Percentiles rank a stretch among this genome's conserved stretches.
These are phyloP conservation scores for Epicoccum sorghinum DNA, from an alignment of 2,329 filamentous ascomycete species.

Conservation along the genomic window DNA sequence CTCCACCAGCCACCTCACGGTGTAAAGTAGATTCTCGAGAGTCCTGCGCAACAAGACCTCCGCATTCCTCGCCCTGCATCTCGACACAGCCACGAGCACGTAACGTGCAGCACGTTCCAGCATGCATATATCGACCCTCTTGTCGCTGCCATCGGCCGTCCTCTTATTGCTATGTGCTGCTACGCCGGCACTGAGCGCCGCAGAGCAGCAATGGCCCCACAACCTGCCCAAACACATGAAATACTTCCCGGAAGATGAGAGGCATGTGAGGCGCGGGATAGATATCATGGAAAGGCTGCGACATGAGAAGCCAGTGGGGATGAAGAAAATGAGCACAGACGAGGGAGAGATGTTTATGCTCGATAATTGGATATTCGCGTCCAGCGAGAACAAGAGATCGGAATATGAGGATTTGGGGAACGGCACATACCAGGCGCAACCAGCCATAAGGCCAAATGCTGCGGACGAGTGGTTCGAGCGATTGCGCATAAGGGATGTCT, in stretches of 20 bases:
- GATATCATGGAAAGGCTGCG: slow-evolving; percentile 49
- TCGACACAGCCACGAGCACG: slow-evolving; percentile 11
- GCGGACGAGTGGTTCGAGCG: slow-evolving; percentile 46
- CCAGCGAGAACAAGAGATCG: slow-evolving; percentile 21
- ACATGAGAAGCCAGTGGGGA: slow-evolving; percentile 61
- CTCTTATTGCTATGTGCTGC: slow-evolving; percentile 37
- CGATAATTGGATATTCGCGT: slow-evolving; percentile 64
- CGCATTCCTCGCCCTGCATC: slow-evolving; percentile 24
- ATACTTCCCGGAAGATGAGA: slow-evolving; percentile 57
- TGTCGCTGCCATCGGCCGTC: slow-evolving; percentile 41
- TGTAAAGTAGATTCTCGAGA: slow-evolving; percentile 14
- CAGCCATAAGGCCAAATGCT: slow-evolving; percentile 36
- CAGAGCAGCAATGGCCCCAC: slow-evolving; percentile 53
- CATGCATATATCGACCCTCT: slow-evolving; percentile 36
- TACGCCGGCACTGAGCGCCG: slow-evolving; percentile 23
- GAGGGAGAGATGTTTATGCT: slow-evolving; percentile 75
- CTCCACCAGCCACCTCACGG: slow-evolving; percentile 41
- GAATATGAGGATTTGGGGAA: slow-evolving; percentile 25
- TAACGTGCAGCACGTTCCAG: slow-evolving; percentile 4
- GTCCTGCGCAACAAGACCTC: slow-evolving; percentile 9
- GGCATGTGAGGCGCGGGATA: slow-evolving; percentile 49
- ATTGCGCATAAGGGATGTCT: slow-evolving; percentile 40
- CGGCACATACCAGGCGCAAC: slow-evolving; percentile 26
- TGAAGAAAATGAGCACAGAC: slow-evolving; percentile 75
- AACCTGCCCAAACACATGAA: slow-evolving; percentile 54